Percentiles rank a stretch among this genome's conserved stretches.
phyloP scores from a whole-genome alignment of 345 rosid species.

The Salix caprea region DNA sequence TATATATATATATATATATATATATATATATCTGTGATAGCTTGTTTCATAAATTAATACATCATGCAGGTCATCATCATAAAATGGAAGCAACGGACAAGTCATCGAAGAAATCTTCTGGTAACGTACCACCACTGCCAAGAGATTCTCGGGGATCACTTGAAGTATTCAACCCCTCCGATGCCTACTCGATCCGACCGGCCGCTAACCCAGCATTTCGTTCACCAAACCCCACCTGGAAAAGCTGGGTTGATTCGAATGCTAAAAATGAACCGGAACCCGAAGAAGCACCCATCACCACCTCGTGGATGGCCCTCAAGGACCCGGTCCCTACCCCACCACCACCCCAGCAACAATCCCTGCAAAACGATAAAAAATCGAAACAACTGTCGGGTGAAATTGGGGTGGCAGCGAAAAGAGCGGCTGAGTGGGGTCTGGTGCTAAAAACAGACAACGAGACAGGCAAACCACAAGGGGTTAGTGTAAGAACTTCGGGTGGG shows the following conservation, averaged over 20 bases:
- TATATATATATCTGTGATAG: too few species aligned
- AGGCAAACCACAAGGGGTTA: conserved; percentile 78
- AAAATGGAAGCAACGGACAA: conserved; percentile 47
- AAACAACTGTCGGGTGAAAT: conserved; percentile 33
- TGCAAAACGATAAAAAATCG: conserved; percentile 8
- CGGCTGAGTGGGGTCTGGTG: conserved; percentile 98
- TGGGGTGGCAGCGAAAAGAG: conserved; percentile 69
- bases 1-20: too few species aligned
- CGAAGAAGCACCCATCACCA: conserved; percentile 9
- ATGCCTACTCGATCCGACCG: conserved; percentile 37
- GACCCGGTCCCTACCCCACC: conserved; percentile 31
- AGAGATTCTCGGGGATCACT: conserved; percentile 82
- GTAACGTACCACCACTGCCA: conserved; percentile 29
- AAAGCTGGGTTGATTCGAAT: conserved; percentile 37
- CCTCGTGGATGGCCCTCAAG: conserved; percentile 94
- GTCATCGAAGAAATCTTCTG: conserved; percentile 34
- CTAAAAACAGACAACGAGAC: conserved; percentile 70
- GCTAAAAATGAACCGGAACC: conserved; percentile 15
- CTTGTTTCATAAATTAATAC: not conserved
- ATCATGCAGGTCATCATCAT: not conserved
- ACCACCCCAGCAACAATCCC: not conserved
- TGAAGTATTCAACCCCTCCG: conserved; percentile 76
- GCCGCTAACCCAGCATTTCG: conserved; percentile 49
- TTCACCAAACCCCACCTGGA: conserved; percentile 47
- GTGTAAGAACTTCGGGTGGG: conserved; percentile 75